A percentile compares a stretch with the other conserved stretches of the same genome.
phyloP scores from a whole-genome alignment of 441 rosid genomes.

The Adansonia grandidieri region DNA sequence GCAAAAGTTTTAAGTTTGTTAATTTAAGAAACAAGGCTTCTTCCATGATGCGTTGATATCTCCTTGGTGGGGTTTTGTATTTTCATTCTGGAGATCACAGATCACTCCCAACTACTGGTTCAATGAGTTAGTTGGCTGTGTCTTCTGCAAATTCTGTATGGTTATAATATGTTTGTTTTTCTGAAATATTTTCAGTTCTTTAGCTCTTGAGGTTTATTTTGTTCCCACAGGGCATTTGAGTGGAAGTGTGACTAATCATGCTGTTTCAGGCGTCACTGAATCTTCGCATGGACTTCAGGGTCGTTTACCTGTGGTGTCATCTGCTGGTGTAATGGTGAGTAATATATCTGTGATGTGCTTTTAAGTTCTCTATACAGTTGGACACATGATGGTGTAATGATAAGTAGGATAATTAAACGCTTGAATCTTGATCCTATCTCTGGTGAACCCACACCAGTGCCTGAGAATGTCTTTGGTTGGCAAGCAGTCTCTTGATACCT shows the following conservation, averaged over 20 bases:
- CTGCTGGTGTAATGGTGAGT: constrained; percentile 54
- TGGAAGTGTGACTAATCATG: constrained; percentile 51
- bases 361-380: background rate
- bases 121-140: constrained; percentile 45
- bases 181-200: constrained; percentile 30
- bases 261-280: constrained; percentile 58
- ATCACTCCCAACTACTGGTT: constrained; percentile 46
- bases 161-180: constrained; percentile 24
- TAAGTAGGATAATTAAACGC: background rate
- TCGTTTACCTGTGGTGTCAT: constrained; percentile 35
- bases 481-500: background rate
- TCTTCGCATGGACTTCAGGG: constrained; percentile 46
- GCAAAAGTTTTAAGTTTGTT: constrained; percentile 30
- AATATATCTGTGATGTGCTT: constrained; percentile 7
- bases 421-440: background rate
- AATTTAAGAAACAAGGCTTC: constrained; percentile 35
- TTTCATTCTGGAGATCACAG: constrained; percentile 44
- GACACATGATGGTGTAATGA: background rate
- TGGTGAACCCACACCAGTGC: background rate
- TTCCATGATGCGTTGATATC: constrained; percentile 43
- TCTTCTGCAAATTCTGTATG: constrained; percentile 42
- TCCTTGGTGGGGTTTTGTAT: constrained; percentile 42
- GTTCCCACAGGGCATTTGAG: constrained; percentile 52
- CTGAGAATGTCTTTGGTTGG: background rate
- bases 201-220: constrained; percentile 40